Conservation (phyloP, 2,329 filamentous ascomycete species). For the Didymella exigua region DNA sequence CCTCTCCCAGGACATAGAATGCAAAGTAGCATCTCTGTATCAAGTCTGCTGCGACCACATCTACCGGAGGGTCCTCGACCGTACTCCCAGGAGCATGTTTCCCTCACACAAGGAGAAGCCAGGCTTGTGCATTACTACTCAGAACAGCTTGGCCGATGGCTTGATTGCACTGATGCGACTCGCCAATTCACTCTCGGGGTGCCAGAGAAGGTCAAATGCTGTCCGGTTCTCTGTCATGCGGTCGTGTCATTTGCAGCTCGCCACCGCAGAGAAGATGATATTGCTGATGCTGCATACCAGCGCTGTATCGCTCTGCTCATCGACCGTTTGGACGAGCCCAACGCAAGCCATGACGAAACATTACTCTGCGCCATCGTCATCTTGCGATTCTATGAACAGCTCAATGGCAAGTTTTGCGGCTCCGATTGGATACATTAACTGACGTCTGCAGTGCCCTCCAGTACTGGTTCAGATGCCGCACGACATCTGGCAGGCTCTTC, state of each 20-base stretch:
- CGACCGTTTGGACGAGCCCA: slow-evolving; percentile 32
- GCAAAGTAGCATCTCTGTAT: slow-evolving; percentile 15
- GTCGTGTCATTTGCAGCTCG: slow-evolving; percentile 39
- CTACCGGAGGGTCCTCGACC: slow-evolving; percentile 9
- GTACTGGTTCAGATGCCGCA: slow-evolving; percentile 37
- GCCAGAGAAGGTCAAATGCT: slow-evolving; percentile 35
- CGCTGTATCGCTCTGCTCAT: slow-evolving; percentile 41
- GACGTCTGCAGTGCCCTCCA: slow-evolving; percentile 27
- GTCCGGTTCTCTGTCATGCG: slow-evolving; percentile 37
- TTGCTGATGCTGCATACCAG: slow-evolving; percentile 34
- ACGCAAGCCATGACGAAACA: slow-evolving; percentile 36
- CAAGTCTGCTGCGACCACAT: slow-evolving; percentile 17
- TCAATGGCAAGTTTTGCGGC: slow-evolving; percentile 26
- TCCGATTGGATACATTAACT: neutral
- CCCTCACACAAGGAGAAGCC: slow-evolving; percentile 32
- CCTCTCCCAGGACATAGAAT: neutral
- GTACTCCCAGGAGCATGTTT: slow-evolving; percentile 13
- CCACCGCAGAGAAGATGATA: slow-evolving; percentile 28
- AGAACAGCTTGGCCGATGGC: slow-evolving; percentile 39
- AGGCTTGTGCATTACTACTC: slow-evolving; percentile 38
- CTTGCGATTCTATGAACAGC: slow-evolving; percentile 41
- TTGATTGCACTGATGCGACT: slow-evolving; percentile 40
- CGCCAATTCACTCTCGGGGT: slow-evolving; percentile 40
- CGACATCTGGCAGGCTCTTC: slow-evolving; percentile 40
- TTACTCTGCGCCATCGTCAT: slow-evolving; percentile 43